Evolutionary conservation across 139 green algal genomes (phyloP).

Genomic region (Monoraphidium neglectum): DNA sequence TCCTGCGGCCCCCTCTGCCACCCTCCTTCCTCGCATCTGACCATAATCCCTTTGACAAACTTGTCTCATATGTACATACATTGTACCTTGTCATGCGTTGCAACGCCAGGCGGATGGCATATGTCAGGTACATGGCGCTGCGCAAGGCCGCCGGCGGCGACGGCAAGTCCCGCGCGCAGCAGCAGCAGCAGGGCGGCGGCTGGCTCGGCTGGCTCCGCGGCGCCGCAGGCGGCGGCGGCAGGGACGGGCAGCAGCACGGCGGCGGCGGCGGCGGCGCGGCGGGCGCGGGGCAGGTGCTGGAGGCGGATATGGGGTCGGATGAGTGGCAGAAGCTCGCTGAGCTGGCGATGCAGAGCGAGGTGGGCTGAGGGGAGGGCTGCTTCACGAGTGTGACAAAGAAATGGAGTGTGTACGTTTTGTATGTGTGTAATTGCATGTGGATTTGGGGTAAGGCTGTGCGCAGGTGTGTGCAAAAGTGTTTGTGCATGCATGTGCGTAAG

Average conservation of each 20-base stretch:
- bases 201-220: constrained; percentile 23
- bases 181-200: constrained; percentile 14
- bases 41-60: too few relatives aligned
- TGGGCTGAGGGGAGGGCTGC: constrained; percentile 7
- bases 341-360: constrained; percentile 65
- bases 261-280: neutral
- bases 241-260: neutral
- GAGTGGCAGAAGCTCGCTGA: constrained; percentile 79
- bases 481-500: too few relatives aligned
- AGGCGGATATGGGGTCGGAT: constrained; percentile 48
- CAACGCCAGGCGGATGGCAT: constrained; percentile 67
- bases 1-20: too few relatives aligned
- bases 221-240: constrained; percentile 5
- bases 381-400: too few relatives aligned
- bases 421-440: too few relatives aligned
- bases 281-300: neutral
- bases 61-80: too few relatives aligned
- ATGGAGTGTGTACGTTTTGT: too few relatives aligned
- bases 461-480: too few relatives aligned
- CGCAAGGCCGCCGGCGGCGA: constrained; percentile 10
- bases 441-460: too few relatives aligned
- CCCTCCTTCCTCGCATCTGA: too few relatives aligned
- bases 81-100: too few relatives aligned
- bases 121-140: constrained; percentile 53
- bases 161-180: constrained; percentile 5